Evolutionary conservation across 2,329 filamentous ascomycete genomes (phyloP).

Genomic region (Epichloe sibirici): DNA sequence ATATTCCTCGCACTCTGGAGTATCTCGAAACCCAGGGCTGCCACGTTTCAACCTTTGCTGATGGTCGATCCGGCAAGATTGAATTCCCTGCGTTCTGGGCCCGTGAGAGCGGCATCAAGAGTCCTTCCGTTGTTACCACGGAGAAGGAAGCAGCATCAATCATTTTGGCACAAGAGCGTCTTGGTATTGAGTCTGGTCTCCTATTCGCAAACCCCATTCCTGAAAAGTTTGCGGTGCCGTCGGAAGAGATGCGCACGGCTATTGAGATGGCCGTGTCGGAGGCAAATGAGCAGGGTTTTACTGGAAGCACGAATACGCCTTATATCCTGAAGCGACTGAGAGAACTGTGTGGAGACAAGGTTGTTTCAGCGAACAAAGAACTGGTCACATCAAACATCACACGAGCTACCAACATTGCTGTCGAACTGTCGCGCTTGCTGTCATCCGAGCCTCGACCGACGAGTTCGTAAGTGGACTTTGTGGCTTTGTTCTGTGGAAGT

Average conservation of each 20-base stretch:
- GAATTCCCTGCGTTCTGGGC: constrained; percentile 93
- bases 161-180: constrained; percentile 61
- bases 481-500: constrained; percentile 5
- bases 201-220: constrained; percentile 86
- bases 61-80: constrained; percentile 58
- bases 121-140: constrained; percentile 60
- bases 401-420: constrained; percentile 41
- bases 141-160: constrained; percentile 83
- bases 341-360: constrained; percentile 60
- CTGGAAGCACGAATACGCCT: constrained; percentile 71
- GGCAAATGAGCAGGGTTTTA: constrained; percentile 50
- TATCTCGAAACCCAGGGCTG: constrained; percentile 61
- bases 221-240: constrained; percentile 54
- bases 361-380: constrained; percentile 61
- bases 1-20: constrained; percentile 82
- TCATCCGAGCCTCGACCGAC: constrained; percentile 17
- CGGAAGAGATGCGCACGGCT: constrained; percentile 54
- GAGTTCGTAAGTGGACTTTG: constrained; percentile 25
- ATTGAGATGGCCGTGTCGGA: constrained; percentile 58
- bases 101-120: constrained; percentile 70
- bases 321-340: constrained; percentile 71
- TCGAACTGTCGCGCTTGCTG: constrained; percentile 36
- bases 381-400: constrained; percentile 42
- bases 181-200: constrained; percentile 66
- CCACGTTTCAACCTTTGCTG: constrained; percentile 78